phyloP scores from a whole-genome alignment of 805 yeast species.

The Candida patagonica region DNA sequence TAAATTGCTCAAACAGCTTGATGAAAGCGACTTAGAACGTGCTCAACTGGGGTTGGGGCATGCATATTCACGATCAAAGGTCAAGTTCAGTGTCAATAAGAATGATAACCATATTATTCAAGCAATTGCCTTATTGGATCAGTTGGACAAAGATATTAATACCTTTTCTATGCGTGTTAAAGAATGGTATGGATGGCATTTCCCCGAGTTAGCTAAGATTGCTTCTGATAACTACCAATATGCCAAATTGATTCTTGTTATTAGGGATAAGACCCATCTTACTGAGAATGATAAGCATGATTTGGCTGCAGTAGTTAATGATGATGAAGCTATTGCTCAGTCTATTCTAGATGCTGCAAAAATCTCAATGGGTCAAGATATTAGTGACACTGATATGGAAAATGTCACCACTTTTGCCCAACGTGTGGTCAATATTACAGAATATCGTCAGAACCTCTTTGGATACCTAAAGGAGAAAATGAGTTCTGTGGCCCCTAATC shows the following conservation, averaged over 20 bases:
- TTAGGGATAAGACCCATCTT: slow-evolving; percentile 79
- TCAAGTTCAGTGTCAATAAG: slow-evolving; percentile 96
- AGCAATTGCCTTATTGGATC: slow-evolving; percentile 95
- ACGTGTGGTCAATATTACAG: slow-evolving; percentile 85
- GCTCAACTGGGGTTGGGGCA: slow-evolving; percentile 99
- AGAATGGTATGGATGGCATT: slow-evolving; percentile 99
- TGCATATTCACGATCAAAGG: slow-evolving; percentile 98
- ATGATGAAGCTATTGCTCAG: slow-evolving; percentile 88
- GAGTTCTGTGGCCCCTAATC: slow-evolving; percentile 96
- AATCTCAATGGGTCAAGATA: slow-evolving; percentile 98
- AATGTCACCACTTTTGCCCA: slow-evolving; percentile 86
- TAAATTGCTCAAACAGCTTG: slow-evolving; percentile 83
- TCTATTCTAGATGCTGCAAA: slow-evolving; percentile 88
- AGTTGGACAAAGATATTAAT: slow-evolving; percentile 95
- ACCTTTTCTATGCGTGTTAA: slow-evolving; percentile 95
- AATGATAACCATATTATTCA: slow-evolving; percentile 98
- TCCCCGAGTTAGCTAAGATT: slow-evolving; percentile 91
- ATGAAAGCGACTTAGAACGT: slow-evolving; percentile 91
- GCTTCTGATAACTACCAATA: slow-evolving; percentile 81
- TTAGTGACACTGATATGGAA: slow-evolving; percentile 88
- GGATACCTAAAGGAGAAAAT: slow-evolving; percentile 88
- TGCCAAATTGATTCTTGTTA: slow-evolving; percentile 73
- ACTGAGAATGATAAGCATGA: slow-evolving; percentile 54
- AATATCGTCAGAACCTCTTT: slow-evolving; percentile 77
- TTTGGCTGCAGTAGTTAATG: slow-evolving; percentile 79